These are phyloP conservation scores for Verticillium longisporum DNA, from an alignment of 2,329 filamentous ascomycete genomes.

Conservation along the genomic window DNA sequence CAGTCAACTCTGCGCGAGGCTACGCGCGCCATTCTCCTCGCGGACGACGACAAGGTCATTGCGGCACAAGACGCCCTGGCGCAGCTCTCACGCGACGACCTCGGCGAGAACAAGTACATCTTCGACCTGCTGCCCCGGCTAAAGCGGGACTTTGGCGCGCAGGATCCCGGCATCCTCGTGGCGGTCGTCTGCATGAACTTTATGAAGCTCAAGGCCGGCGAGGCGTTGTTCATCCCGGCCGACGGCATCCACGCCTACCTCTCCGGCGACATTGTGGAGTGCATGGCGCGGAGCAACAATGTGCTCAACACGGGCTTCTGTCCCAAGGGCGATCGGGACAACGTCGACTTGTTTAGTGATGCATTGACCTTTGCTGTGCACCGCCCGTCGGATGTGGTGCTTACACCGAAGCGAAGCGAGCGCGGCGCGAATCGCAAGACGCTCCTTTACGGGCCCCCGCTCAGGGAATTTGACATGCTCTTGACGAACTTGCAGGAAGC, in stretches of 20 bases:
- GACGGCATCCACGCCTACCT: conserved; percentile 72
- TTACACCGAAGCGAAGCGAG: conserved; percentile 29
- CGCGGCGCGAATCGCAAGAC: conserved; percentile 53
- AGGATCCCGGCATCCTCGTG: conserved; percentile 62
- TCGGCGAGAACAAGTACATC: conserved; percentile 50
- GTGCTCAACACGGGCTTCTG: conserved; percentile 72
- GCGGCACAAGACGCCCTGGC: conserved; percentile 45
- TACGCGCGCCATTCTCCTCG: conserved; percentile 46
- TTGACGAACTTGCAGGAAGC: conserved; percentile 47
- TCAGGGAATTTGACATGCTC: conserved; percentile 68
- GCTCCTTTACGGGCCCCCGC: conserved; percentile 55
- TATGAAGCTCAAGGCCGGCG: conserved; percentile 55
- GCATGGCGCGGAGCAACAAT: conserved; percentile 71
- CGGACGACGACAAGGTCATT: conserved; percentile 44
- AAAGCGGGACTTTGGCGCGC: conserved; percentile 53
- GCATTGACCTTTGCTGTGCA: conserved; percentile 60
- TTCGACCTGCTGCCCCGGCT: conserved; percentile 58
- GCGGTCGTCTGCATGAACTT: conserved; percentile 72
- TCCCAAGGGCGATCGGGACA: conserved; percentile 57
- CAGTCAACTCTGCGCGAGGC: conserved; percentile 51
- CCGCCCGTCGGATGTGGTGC: conserved; percentile 44
- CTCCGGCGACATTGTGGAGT: conserved; percentile 68
- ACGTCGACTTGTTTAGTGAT: conserved; percentile 55
- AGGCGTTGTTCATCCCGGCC: conserved; percentile 64
- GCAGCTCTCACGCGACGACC: conserved; percentile 35